Conservation (phyloP, 2,329 filamentous ascomycete genomes). For the Volutella citrinella region DNA sequence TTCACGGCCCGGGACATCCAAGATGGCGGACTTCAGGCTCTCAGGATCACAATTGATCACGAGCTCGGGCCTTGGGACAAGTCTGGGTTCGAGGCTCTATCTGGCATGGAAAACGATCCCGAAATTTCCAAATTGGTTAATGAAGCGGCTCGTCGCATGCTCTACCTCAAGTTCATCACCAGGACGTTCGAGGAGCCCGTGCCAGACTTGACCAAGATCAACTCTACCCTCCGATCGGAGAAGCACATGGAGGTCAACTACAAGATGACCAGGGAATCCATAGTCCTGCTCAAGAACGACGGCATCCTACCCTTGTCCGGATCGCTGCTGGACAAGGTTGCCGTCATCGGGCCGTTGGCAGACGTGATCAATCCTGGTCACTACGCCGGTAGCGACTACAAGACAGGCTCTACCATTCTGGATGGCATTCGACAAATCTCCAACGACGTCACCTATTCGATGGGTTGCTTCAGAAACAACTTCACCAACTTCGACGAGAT, state of each 20-base stretch:
- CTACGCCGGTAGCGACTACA: conserved; percentile 10
- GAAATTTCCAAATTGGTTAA: conserved; percentile 21
- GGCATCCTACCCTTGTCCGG: conserved; percentile 12
- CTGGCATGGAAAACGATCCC: conserved; percentile 17
- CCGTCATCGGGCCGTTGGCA: conserved; percentile 17
- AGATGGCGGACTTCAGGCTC: conserved; percentile 24
- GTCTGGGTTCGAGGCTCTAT: conserved; percentile 21
- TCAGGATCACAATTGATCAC: conserved; percentile 25
- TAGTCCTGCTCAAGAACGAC: conserved; percentile 22
- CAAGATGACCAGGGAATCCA: conserved; percentile 18
- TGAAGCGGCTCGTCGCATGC: conserved; percentile 9
- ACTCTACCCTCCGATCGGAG: conserved; percentile 11
- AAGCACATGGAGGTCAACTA: conserved; percentile 14
- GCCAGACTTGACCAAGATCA: neutral
- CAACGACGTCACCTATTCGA: neutral
- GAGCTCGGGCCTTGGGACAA: conserved; percentile 25
- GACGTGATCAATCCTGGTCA: conserved; percentile 19
- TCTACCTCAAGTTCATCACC: neutral
- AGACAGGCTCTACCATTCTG: neutral
- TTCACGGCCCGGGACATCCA: conserved; percentile 23
- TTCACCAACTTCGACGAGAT: neutral
- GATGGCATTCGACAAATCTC: neutral
- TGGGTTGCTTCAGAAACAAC: neutral
- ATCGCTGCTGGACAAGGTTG: conserved; percentile 5
- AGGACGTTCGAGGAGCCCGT: neutral